A percentile compares a stretch with the other conserved stretches of the same genome.
These are phyloP conservation scores for Sisymbrium altissimum DNA, from an alignment of 345 rosid species.

Conservation along the genomic window DNA sequence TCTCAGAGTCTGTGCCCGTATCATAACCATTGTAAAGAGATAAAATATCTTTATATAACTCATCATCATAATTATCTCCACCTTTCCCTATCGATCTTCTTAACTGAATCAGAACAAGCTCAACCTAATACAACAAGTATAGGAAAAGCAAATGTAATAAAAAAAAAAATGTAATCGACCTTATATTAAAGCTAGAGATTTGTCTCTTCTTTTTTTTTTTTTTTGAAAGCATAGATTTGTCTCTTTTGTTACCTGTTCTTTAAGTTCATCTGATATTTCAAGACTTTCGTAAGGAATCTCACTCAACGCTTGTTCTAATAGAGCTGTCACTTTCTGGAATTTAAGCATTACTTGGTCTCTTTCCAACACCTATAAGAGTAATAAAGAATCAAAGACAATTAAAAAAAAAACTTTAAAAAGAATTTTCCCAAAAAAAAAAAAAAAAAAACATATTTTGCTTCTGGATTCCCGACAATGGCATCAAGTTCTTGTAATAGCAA, in stretches of 20 bases:
- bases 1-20: slow-evolving; percentile 43
- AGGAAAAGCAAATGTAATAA: not conserved
- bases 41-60: slow-evolving; percentile 51
- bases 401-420: not conserved
- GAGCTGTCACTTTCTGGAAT: slow-evolving; percentile 66
- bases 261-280: slow-evolving; percentile 89
- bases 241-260: slow-evolving; percentile 64
- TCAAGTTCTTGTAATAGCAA: not conserved
- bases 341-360: slow-evolving; percentile 63
- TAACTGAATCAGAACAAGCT: slow-evolving; percentile 78
- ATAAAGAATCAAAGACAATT: not conserved
- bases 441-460: not conserved
- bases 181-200: not conserved
- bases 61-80: slow-evolving; percentile 48
- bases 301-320: slow-evolving; percentile 67
- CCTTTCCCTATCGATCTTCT: slow-evolving; percentile 71
- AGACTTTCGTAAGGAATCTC: slow-evolving; percentile 58
- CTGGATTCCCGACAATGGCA: not conserved
- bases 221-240: too few species aligned
- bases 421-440: not conserved
- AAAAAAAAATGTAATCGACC: too few species aligned
- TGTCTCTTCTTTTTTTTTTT: too few species aligned
- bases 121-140: slow-evolving; percentile 51
- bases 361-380: slow-evolving; percentile 58
- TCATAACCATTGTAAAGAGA: slow-evolving; percentile 47